Conservation (phyloP, 805 yeast genomes). For the Candida silvatica region DNA sequence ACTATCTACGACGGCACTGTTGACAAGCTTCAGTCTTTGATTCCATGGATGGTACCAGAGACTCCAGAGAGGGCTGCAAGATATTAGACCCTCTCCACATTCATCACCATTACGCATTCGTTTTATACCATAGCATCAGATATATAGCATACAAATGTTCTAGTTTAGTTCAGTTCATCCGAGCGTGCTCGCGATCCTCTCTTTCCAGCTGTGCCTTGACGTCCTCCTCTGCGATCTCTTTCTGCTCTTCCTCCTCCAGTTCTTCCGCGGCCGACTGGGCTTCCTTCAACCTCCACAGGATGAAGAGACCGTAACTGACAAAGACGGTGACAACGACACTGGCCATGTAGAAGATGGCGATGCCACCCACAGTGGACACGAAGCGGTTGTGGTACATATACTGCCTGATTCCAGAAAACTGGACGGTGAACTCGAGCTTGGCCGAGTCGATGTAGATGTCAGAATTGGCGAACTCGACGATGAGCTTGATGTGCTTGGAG, state of each 20-base stretch:
- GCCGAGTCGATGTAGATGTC: slow-evolving; percentile 10
- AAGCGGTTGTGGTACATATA: slow-evolving; percentile 29
- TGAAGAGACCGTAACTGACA: slow-evolving; percentile 1
- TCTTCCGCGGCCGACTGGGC: too few species aligned
- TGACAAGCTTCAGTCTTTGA: neutral
- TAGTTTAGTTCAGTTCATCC: too few species aligned
- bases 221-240: neutral
- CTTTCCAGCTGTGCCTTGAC: too few species aligned
- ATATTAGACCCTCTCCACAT: too few species aligned
- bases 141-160: too few species aligned
- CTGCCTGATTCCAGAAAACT: slow-evolving; percentile 34
- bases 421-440: slow-evolving; percentile 21
- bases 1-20: neutral
- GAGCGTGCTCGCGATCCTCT: too few species aligned
- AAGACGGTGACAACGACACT: slow-evolving; percentile 24
- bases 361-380: slow-evolving; percentile 28
- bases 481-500: slow-evolving; percentile 12
- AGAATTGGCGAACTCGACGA: slow-evolving; percentile 15
- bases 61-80: too few species aligned
- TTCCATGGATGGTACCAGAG: slow-evolving; percentile 1
- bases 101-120: too few species aligned
- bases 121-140: too few species aligned
- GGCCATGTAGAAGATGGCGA: slow-evolving; percentile 28
- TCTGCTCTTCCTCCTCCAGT: neutral
- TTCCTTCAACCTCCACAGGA: neutral